Evolutionary conservation across 352 stramenopile genomes (phyloP), one percentile per base, ranked within the genome.

Genomic region (Phytopythium sindhum): DNA sequence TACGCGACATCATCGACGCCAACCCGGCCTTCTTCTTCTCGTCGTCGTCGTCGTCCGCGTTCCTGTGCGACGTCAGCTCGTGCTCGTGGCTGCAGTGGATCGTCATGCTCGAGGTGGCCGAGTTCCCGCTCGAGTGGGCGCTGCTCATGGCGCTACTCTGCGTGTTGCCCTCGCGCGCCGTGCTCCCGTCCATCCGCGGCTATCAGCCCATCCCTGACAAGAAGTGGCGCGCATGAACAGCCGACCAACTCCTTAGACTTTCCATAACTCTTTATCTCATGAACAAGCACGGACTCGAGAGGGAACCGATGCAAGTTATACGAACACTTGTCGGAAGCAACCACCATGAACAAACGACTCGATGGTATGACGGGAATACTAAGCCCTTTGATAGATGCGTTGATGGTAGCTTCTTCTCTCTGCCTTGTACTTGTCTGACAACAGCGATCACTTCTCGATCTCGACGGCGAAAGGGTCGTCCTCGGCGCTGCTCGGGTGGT

Each of bases 1-100:
- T 81, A 21, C 70, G 75, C 21, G 65, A 69, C 19, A 70, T 89
- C 42, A 75, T 88, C 24, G 75, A 86, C 26, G 75, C 74, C 24
- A 86, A 89, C 48, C 80, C 80, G 33, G 77, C 78, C 54, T 86
- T 89, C 66, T 89, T 86, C 70, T 86, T 89, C 72, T 76, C 77
- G 19, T 75, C 70, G 4, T 61, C 64, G n/a, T 19, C 57, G 6
- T 53, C 44, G 19, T 29, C 44, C 56, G 44, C 35, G 24, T 23
- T 61, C 42, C 63, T 70, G 42, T 57, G 59, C 44, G 62, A 52
- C 17, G 63, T 56, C 28, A 44, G 64, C 57, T 50, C 62, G 0
- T 67, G 71, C 45, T 61, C 62, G 11, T 69, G 72, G n/a, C 57
- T 89, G 67, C 74, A 71, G 42, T 89, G 77, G 80, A 61, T 87